Evolutionary conservation across 768 basidiomycete species (phyloP).

Genomic region (Chalciporus piperatus): DNA sequence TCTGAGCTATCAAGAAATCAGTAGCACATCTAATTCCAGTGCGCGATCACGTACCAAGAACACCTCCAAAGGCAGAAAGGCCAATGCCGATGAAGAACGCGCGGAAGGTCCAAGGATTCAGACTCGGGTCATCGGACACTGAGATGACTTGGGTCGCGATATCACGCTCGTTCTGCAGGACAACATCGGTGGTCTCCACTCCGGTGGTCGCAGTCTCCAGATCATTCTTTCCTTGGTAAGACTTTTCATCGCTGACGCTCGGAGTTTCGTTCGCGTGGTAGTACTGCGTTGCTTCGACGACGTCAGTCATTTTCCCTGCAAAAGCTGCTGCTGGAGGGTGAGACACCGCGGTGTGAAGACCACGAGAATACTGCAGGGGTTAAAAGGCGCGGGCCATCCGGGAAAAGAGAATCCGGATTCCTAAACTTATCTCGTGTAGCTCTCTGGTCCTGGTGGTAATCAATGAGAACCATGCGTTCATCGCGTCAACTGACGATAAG

Average conservation of each 20-base stretch:
- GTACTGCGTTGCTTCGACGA: not conserved
- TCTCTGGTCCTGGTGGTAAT: too few species aligned
- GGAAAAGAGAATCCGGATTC: too few species aligned
- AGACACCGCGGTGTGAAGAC: not conserved
- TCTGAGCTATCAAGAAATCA: conserved; percentile 40
- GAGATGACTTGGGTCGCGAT: conserved; percentile 48
- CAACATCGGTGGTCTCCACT: conserved; percentile 7
- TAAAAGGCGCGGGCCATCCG: not conserved
- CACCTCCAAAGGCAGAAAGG: conserved; percentile 50
- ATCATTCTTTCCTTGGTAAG: conserved; percentile 32
- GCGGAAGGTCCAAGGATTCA: conserved; percentile 39
- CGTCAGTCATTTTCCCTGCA: not conserved
- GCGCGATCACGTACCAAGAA: conserved; percentile 38
- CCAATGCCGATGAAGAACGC: conserved; percentile 54
- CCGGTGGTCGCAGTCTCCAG: conserved; percentile 26
- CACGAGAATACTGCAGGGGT: not conserved
- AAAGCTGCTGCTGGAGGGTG: conserved; percentile 9
- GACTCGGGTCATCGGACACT: conserved; percentile 29
- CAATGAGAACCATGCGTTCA: too few species aligned
- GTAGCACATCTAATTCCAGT: not conserved
- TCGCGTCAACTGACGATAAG: too few species aligned
- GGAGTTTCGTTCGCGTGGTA: conserved; percentile 2
- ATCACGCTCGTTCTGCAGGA: conserved; percentile 44
- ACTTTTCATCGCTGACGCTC: conserved; percentile 18
- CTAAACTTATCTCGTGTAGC: too few species aligned